phyloP scores from a whole-genome alignment of 441 rosid species.

The Jatropha multifida region DNA sequence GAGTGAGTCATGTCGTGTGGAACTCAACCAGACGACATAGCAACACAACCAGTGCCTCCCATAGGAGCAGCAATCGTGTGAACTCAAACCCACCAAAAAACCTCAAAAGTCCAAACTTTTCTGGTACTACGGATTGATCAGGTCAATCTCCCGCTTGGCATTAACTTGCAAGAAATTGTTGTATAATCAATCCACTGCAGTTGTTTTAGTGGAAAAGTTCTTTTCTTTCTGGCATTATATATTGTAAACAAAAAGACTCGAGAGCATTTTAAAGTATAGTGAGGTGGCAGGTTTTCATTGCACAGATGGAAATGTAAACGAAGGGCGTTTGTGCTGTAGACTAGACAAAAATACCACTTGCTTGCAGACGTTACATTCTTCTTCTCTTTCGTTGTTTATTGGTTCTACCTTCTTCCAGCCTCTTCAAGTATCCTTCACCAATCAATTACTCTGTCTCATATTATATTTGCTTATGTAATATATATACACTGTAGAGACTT shows the following conservation, averaged over 20 bases:
- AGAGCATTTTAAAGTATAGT: not conserved
- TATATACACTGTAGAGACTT: not conserved
- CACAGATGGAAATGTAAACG: not conserved
- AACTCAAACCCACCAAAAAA: not conserved
- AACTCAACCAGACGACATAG: not conserved
- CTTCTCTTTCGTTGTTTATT: not conserved
- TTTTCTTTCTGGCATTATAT: not conserved
- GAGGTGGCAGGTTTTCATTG: slow-evolving; percentile 8
- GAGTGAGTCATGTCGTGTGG: not conserved
- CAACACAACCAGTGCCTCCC: not conserved
- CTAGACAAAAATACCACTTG: not conserved
- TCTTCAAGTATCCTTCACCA: not conserved
- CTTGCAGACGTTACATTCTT: not conserved
- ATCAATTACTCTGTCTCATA: not conserved
- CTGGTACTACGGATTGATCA: not conserved
- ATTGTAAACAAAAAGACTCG: not conserved
- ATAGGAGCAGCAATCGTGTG: not conserved
- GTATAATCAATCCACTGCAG: not conserved
- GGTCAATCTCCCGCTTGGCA: not conserved
- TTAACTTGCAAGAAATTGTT: not conserved
- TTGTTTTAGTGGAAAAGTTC: not conserved
- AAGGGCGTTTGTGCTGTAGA: not conserved
- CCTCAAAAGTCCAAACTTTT: not conserved
- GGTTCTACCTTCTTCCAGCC: not conserved
- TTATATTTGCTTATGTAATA: not conserved